Conservation (phyloP, 1,284 basidiomycete genomes). For the Cutaneotrichosporon cavernicola region DNA sequence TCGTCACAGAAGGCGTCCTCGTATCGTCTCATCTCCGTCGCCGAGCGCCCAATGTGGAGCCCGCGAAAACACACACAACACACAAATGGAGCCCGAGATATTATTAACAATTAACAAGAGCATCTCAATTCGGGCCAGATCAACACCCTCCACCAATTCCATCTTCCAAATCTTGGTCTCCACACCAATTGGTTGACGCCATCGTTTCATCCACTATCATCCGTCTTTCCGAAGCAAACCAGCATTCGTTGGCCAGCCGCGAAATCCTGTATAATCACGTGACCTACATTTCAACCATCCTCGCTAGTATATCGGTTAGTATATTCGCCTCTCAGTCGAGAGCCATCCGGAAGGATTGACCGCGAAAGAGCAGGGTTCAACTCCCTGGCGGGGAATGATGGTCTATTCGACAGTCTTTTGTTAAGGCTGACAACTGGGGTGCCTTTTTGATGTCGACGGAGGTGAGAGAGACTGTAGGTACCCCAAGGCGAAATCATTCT, state of each 20-base stretch:
- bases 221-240: neutral
- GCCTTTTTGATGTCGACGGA: too few species aligned
- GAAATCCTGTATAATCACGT: too few species aligned
- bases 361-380: constrained; percentile 3
- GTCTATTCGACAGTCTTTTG: too few species aligned
- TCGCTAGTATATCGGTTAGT: constrained; percentile 4
- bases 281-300: neutral
- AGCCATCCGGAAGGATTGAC: neutral
- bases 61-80: neutral
- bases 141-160: neutral
- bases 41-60: neutral
- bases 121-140: neutral
- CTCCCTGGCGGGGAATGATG: neutral
- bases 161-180: neutral
- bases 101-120: neutral
- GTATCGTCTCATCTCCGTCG: neutral
- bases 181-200: too few species aligned
- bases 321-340: constrained; percentile 1
- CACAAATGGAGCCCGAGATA: neutral
- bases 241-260: too few species aligned
- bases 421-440: too few species aligned
- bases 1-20: neutral
- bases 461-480: too few species aligned
- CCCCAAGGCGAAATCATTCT: too few species aligned
- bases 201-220: neutral